Evolutionary conservation across 2,329 filamentous ascomycete genomes (phyloP).

Genomic region (Cladosporium velox): DNA sequence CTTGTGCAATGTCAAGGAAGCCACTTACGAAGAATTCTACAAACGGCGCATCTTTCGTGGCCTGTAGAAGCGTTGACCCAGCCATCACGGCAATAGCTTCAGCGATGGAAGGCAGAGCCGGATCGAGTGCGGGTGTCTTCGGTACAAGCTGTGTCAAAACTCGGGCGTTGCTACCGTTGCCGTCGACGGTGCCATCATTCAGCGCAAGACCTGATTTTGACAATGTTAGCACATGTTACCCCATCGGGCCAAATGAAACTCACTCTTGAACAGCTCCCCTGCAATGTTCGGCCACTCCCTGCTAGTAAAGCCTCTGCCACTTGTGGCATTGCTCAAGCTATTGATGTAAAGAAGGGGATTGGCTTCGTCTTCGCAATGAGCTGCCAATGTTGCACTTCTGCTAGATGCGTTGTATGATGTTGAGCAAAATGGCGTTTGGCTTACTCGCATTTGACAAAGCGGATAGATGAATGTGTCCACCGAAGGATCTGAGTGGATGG

Average conservation of each 20-base stretch:
- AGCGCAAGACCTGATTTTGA: conserved; percentile 39
- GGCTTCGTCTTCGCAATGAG: conserved; percentile 60
- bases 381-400: conserved; percentile 59
- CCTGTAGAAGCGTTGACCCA: conserved; percentile 65
- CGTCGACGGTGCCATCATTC: conserved; percentile 46
- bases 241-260: background rate
- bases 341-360: conserved; percentile 60
- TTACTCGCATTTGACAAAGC: conserved; percentile 67
- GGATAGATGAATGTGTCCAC: conserved; percentile 53
- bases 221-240: background rate
- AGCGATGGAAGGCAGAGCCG: conserved; percentile 63
- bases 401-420: conserved; percentile 54
- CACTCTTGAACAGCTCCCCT: conserved; percentile 39
- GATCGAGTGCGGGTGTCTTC: conserved; percentile 45
- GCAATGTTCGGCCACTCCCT: conserved; percentile 49
- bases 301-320: conserved; percentile 47
- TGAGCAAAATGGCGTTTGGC: conserved; percentile 65
- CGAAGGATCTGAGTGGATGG: background rate
- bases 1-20: background rate
- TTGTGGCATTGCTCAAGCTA: conserved; percentile 55
- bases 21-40: conserved; percentile 43
- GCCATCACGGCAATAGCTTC: conserved; percentile 73
- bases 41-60: conserved; percentile 62
- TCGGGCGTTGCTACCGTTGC: conserved; percentile 47
- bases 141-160: conserved; percentile 49